Evolutionary conservation across 2,329 filamentous ascomycete species (phyloP).

Genomic region (Cladophialophora immunda): DNA sequence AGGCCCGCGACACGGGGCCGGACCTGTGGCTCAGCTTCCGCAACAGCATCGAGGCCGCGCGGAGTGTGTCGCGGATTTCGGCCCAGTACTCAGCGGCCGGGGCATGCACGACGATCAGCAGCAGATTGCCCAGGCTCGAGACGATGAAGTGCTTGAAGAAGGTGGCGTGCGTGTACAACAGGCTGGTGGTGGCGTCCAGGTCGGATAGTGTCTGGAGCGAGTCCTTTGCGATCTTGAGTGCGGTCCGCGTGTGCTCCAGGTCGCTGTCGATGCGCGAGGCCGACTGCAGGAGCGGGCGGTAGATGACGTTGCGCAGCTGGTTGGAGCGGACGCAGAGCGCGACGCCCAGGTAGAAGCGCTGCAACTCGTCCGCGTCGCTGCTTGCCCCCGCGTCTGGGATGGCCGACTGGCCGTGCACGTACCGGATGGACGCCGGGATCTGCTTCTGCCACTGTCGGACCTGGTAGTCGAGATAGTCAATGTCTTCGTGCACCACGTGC

Average conservation of each 20-base stretch:
- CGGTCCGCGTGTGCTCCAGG: constrained; percentile 1
- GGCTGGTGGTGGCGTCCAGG: constrained; percentile 7
- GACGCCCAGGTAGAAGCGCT: constrained; percentile 19
- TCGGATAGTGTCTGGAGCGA: constrained; percentile 12
- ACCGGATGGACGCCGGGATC: constrained; percentile 18
- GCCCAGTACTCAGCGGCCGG: constrained; percentile 10
- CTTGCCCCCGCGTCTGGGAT: neutral
- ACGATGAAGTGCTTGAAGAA: constrained; percentile 29
- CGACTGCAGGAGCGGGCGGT: constrained; percentile 23
- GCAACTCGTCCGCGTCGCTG: neutral
- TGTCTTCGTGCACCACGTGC: constrained; percentile 76
- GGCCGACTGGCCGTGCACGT: neutral
- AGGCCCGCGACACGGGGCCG: constrained; percentile 14
- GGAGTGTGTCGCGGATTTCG: constrained; percentile 10
- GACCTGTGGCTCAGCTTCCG: constrained; percentile 17
- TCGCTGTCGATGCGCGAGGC: constrained; percentile 7
- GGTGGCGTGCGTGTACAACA: constrained; percentile 12
- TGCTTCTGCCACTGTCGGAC: constrained; percentile 22
- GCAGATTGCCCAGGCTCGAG: constrained; percentile 18
- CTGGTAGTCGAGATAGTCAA: constrained; percentile 46
- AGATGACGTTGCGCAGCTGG: constrained; percentile 26
- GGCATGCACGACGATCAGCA: constrained; percentile 18
- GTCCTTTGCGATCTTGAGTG: constrained; percentile 12
- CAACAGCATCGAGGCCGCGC: constrained; percentile 7
- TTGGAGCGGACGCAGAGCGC: constrained; percentile 20